phyloP scores from a whole-genome alignment of 305 asterid genomes.

The Fraxinus platypoda region DNA sequence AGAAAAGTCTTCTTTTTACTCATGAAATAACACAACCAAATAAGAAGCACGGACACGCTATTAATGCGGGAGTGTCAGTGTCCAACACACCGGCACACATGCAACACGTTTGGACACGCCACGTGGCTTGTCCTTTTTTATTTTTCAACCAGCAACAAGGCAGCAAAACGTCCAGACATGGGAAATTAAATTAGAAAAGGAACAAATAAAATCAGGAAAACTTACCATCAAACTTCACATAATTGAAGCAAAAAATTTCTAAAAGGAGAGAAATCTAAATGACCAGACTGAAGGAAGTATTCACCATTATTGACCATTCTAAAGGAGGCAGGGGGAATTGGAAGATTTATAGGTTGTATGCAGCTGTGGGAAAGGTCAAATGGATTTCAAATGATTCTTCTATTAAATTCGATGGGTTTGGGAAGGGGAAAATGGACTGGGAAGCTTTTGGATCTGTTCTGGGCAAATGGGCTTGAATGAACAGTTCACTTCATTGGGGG shows the following conservation, averaged over 20 bases:
- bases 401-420: background rate
- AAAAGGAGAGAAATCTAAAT: background rate
- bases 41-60: background rate
- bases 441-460: background rate
- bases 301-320: background rate
- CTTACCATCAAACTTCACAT: background rate
- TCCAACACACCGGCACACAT: background rate
- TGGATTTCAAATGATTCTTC: background rate
- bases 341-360: background rate
- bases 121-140: background rate
- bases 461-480: background rate
- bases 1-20: constrained; percentile 24
- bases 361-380: background rate
- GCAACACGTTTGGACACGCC: background rate
- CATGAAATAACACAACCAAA: constrained; percentile 4
- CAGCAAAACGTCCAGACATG: background rate
- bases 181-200: background rate
- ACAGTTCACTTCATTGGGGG: background rate
- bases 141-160: background rate
- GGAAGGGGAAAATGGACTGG: background rate
- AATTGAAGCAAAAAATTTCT: background rate
- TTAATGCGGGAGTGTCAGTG: background rate
- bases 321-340: background rate
- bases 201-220: background rate
- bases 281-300: background rate